Conservation (phyloP, 352 stramenopile genomes). For the Globisporangium splendens region DNA sequence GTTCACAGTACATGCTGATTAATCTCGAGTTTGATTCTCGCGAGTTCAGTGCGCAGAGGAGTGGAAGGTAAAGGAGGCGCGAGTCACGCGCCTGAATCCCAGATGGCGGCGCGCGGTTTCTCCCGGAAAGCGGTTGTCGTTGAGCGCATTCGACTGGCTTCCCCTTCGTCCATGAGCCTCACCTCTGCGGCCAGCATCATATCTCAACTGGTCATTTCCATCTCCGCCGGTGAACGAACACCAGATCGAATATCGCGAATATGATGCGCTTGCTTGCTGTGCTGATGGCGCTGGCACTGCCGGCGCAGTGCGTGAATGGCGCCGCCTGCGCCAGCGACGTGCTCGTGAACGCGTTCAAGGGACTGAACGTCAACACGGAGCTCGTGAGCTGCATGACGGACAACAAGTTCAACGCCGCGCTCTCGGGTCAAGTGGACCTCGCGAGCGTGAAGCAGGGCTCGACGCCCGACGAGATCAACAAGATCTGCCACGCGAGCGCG, state of each 20-base stretch:
- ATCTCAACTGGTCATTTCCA: conserved; percentile 22
- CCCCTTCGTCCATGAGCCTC: too few species aligned
- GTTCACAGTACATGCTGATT: too few species aligned
- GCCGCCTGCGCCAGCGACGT: conserved; percentile 36
- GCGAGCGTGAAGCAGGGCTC: conserved; percentile 28
- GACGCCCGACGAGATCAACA: conserved; percentile 30
- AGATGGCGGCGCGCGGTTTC: too few species aligned
- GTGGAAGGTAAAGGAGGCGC: too few species aligned
- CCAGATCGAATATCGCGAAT: conserved; percentile 2
- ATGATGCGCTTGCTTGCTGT: conserved; percentile 3
- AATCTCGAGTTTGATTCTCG: too few species aligned
- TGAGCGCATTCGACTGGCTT: too few species aligned
- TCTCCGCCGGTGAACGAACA: conserved; percentile 29
- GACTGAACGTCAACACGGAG: conserved; percentile 43
- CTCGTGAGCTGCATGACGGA: conserved; percentile 47
- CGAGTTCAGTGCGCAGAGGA: too few species aligned
- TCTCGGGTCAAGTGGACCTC: conserved; percentile 44
- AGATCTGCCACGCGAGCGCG: conserved; percentile 35
- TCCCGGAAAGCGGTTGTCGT: too few species aligned
- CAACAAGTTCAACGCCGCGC: conserved; percentile 44
- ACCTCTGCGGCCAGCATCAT: too few species aligned
- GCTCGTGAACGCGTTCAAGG: conserved; percentile 42
- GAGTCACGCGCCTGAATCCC: too few species aligned
- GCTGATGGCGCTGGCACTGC: conserved; percentile 20
- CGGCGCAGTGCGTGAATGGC: conserved; percentile 19